These are phyloP conservation scores for Ophiostoma sp. DNA, from an alignment of 2,329 filamentous ascomycete genomes.

Conservation along the genomic window DNA sequence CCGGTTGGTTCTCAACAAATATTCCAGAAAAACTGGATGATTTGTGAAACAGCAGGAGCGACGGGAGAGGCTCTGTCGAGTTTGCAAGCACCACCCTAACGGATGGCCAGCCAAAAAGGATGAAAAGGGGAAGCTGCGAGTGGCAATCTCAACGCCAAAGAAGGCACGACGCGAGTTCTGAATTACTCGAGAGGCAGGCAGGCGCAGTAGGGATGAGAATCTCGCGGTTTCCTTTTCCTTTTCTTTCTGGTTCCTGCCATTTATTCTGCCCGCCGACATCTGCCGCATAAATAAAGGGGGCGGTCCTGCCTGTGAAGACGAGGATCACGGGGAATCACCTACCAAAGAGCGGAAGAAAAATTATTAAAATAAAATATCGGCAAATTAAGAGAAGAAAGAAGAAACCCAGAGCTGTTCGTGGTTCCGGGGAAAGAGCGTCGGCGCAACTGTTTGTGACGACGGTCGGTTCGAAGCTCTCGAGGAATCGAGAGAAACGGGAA, in stretches of 20 bases:
- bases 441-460: constrained; percentile 17
- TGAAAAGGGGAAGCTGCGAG: not conserved
- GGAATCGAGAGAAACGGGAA: constrained; percentile 21
- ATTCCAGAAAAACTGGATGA: not conserved
- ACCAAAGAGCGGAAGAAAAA: constrained; percentile 22
- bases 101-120: not conserved
- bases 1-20: not conserved
- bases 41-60: constrained; percentile 17
- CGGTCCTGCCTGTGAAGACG: not conserved
- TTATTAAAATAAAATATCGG: constrained; percentile 18
- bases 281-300: not conserved
- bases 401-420: not conserved
- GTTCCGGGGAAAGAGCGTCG: constrained; percentile 22
- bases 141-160: not conserved
- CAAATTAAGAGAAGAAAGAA: constrained; percentile 19
- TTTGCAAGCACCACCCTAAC: not conserved
- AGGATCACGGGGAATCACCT: constrained; percentile 19
- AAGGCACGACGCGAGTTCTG: not conserved
- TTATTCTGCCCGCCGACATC: not conserved
- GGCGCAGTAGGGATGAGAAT: not conserved
- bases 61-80: not conserved
- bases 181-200: not conserved
- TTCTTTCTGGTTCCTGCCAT: not conserved
- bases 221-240: not conserved
- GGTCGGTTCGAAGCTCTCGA: constrained; percentile 19